Percentiles rank a stretch among this genome's conserved stretches.
These are phyloP conservation scores for Trypanosoma platydactyli DNA, from an alignment of 208 protist species.

Conservation along the genomic window DNA sequence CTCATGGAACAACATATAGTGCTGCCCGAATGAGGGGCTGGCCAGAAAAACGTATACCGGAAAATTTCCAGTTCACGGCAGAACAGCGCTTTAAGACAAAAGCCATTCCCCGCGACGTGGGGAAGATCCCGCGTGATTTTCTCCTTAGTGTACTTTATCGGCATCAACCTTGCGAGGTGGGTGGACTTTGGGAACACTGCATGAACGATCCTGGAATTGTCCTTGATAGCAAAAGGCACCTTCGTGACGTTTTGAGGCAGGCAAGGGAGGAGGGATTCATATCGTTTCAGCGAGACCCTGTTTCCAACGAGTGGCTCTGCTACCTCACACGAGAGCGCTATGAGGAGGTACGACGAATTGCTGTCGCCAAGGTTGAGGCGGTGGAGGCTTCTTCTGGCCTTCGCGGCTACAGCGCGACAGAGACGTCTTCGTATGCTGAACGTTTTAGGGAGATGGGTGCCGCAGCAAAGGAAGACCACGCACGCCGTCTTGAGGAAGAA, in stretches of 20 bases:
- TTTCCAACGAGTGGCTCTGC: constrained; percentile 73
- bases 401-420: constrained; percentile 54
- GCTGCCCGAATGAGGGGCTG: constrained; percentile 79
- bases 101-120: constrained; percentile 81
- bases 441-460: constrained; percentile 72
- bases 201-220: constrained; percentile 75
- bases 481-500: constrained; percentile 59
- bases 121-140: constrained; percentile 85
- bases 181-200: constrained; percentile 82
- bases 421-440: constrained; percentile 62
- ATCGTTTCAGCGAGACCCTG: constrained; percentile 77
- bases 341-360: constrained; percentile 77
- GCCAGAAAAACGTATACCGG: constrained; percentile 69
- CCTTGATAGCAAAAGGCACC: constrained; percentile 90
- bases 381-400: constrained; percentile 49
- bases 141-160: constrained; percentile 87
- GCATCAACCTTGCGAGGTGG: constrained; percentile 87
- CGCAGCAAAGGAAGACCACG: constrained; percentile 63
- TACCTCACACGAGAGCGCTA: constrained; percentile 81
- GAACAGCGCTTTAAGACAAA: constrained; percentile 79
- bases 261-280: constrained; percentile 85
- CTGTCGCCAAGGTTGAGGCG: constrained; percentile 42
- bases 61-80: constrained; percentile 77
- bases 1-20: constrained; percentile 60
- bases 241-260: constrained; percentile 87